phyloP scores from a whole-genome alignment of 2,329 filamentous ascomycete species.

The Cladophialophora psammophila region DNA sequence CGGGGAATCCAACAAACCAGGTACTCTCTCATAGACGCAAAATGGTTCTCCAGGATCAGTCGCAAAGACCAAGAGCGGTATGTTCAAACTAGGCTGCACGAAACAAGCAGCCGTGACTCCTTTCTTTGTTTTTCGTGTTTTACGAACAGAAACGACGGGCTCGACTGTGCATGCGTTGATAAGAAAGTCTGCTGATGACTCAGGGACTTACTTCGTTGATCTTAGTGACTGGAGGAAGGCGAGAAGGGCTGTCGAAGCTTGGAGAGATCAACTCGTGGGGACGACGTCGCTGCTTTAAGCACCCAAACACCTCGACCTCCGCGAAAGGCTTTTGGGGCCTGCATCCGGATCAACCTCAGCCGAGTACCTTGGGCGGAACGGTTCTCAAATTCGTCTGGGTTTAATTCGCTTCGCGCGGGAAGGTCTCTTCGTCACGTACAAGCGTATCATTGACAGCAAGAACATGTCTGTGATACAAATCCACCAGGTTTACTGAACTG shows the following conservation, averaged over 20 bases:
- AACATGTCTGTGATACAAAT: conserved; percentile 7
- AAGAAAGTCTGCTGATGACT: no score
- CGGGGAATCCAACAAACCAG: no score
- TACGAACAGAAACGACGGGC: no score
- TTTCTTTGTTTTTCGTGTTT: no score
- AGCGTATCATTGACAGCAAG: conserved; percentile 14
- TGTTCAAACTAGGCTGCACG: no score
- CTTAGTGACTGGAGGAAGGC: no score
- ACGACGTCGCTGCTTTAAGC: not conserved
- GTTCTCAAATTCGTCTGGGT: not conserved
- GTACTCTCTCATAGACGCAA: no score
- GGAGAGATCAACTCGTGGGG: not conserved
- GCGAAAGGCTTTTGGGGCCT: no score
- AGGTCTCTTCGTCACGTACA: not conserved
- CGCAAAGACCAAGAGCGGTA: not conserved
- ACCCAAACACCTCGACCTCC: not conserved
- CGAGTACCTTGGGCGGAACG: not conserved
- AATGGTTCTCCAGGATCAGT: not conserved
- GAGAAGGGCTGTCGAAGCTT: no score
- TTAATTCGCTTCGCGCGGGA: not conserved
- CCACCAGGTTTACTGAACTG: not conserved
- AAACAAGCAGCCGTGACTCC: no score
- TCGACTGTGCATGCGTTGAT: no score
- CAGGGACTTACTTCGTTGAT: no score
- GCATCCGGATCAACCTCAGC: not conserved